phyloP scores from a whole-genome alignment of 1,284 basidiomycete genomes.

The Nidula niveotomentosa region DNA sequence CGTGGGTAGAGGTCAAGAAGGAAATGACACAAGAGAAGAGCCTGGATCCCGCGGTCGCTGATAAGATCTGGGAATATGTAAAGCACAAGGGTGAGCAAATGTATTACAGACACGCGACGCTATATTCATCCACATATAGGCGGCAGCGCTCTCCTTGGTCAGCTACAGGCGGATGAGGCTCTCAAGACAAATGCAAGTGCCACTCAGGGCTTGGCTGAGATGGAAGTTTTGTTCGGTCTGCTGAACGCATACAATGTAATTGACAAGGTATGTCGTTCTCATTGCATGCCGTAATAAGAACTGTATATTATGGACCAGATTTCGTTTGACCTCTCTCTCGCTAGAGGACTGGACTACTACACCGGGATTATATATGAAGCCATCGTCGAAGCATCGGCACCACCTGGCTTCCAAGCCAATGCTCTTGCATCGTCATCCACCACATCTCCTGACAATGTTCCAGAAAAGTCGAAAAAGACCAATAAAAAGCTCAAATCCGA shows the following conservation, averaged over 20 bases:
- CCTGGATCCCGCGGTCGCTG: conserved; percentile 80
- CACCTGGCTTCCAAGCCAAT: conserved; percentile 73
- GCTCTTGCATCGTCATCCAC: conserved; percentile 42
- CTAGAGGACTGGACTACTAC: conserved; percentile 97
- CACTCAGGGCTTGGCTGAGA: conserved; percentile 88
- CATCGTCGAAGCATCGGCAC: conserved; percentile 90
- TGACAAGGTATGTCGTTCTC: conserved; percentile 56
- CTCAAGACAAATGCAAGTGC: conserved; percentile 77
- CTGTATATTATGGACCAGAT: no score
- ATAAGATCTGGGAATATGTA: conserved; percentile 97
- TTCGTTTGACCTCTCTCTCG: conserved; percentile 95
- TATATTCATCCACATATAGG: no score
- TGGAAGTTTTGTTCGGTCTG: conserved; percentile 85
- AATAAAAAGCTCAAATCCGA: conserved; percentile 51
- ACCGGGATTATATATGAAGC: conserved; percentile 99
- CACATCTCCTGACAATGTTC: conserved; percentile 15
- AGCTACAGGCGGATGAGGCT: conserved; percentile 66
- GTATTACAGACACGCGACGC: no score
- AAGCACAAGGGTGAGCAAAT: conserved; percentile 81
- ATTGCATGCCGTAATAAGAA: not conserved
- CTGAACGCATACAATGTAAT: conserved; percentile 81
- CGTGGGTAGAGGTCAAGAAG: conserved; percentile 92
- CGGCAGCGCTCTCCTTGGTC: conserved; percentile 77
- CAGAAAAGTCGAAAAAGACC: conserved; percentile 38
- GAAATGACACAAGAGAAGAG: conserved; percentile 99